Percentiles rank a stretch among this genome's conserved stretches.
These are phyloP conservation scores for Leishmania guyanensis DNA, from an alignment of 208 protist genomes.

Conservation along the genomic window DNA sequence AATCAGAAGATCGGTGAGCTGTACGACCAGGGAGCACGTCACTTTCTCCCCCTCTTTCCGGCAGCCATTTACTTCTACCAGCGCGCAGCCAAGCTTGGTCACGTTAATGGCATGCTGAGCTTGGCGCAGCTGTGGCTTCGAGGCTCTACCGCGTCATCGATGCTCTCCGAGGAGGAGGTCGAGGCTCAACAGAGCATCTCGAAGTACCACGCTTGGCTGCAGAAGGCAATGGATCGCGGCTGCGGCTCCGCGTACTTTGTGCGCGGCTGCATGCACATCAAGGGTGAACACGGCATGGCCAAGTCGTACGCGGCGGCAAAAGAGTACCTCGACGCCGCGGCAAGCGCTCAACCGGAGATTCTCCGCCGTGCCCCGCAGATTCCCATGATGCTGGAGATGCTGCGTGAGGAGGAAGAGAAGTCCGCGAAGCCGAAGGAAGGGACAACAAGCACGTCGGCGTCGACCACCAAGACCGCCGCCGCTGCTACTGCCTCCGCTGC, in stretches of 20 bases:
- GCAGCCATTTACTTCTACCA: conserved; percentile 90
- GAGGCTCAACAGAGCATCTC: conserved; percentile 58
- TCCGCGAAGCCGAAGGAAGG: neutral
- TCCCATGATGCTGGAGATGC: conserved; percentile 59
- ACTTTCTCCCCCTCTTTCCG: conserved; percentile 88
- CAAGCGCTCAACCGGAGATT: conserved; percentile 65
- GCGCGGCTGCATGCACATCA: conserved; percentile 82
- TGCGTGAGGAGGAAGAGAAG: conserved; percentile 61
- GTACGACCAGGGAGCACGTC: conserved; percentile 80
- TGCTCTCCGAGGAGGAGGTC: conserved; percentile 74
- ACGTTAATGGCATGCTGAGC: conserved; percentile 83
- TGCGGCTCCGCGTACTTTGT: conserved; percentile 89
- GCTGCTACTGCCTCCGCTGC: conserved; percentile 1
- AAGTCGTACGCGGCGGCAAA: conserved; percentile 79
- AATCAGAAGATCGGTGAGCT: conserved; percentile 86
- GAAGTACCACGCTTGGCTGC: conserved; percentile 87
- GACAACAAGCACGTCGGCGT: conserved; percentile 8
- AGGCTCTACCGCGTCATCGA: conserved; percentile 66
- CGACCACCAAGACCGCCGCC: neutral
- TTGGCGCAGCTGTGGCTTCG: conserved; percentile 85
- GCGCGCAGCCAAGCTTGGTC: conserved; percentile 80
- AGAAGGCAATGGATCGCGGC: conserved; percentile 83
- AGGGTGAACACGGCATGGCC: conserved; percentile 76
- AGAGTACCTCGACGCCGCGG: conserved; percentile 70
- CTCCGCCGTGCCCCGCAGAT: conserved; percentile 67